Evolutionary conservation across 2,329 filamentous ascomycete genomes (phyloP).

Genomic region (Lecanosticta acicola): DNA sequence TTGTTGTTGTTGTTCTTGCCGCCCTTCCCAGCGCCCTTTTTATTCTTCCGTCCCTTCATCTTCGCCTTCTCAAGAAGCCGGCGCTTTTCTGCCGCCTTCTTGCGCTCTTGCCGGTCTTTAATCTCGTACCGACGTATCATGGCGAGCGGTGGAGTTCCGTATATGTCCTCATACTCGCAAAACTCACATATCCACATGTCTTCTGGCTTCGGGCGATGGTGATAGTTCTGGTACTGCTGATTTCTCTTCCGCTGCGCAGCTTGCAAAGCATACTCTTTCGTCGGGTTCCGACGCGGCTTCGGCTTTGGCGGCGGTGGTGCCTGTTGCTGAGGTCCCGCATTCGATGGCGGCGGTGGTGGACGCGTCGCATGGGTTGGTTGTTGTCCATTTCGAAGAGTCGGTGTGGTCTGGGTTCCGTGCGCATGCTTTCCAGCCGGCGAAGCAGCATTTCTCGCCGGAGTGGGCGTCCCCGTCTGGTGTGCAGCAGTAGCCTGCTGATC

Average conservation of each 20-base stretch:
- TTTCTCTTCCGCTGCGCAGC: constrained; percentile 72
- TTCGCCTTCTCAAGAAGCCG: constrained; percentile 86
- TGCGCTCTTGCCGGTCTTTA: constrained; percentile 80
- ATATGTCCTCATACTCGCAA: constrained; percentile 95
- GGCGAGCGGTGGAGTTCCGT: constrained; percentile 76
- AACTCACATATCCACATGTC: constrained; percentile 97
- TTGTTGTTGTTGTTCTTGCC: constrained; percentile 22
- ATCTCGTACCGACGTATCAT: constrained; percentile 90
- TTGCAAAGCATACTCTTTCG: constrained; percentile 67
- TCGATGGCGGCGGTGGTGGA: constrained; percentile 20
- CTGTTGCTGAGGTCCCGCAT: constrained; percentile 29
- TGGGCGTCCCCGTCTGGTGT: constrained; percentile 14
- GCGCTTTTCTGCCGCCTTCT: constrained; percentile 78
- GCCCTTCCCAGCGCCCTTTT: constrained; percentile 66
- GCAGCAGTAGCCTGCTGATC: constrained; percentile 26
- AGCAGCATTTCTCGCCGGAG: constrained; percentile 11
- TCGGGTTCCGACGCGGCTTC: constrained; percentile 54
- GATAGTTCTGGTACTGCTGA: constrained; percentile 69
- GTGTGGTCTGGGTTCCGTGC: constrained; percentile 29
- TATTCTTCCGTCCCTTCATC: constrained; percentile 84
- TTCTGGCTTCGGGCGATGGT: constrained; percentile 63
- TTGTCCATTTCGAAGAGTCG: constrained; percentile 16
- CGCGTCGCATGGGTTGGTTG: constrained; percentile 9
- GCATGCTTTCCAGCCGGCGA: constrained; percentile 9
- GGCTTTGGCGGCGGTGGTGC: constrained; percentile 50